Evolutionary conservation across 192 early-diverging fungal genomes (phyloP).

Genomic region (Kappamyces sp.): DNA sequence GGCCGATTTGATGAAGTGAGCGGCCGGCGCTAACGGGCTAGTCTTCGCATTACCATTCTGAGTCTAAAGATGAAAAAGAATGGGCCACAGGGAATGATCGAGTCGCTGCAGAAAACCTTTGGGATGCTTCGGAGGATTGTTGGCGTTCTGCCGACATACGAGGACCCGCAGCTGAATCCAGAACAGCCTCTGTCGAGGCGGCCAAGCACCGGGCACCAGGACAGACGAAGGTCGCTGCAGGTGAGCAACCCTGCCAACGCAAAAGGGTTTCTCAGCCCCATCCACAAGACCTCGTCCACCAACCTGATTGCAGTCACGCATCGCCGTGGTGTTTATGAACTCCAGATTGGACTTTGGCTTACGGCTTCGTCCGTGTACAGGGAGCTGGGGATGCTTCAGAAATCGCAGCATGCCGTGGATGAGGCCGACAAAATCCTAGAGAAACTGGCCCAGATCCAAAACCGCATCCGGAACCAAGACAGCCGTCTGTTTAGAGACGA

Average conservation of each 20-base stretch:
- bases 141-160: slow-evolving; percentile 15
- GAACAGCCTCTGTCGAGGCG: slow-evolving; percentile 8
- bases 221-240: too few species aligned
- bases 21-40: background rate
- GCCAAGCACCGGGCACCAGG: too few species aligned
- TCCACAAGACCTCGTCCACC: slow-evolving; percentile 12
- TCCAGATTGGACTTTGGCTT: slow-evolving; percentile 44
- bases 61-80: slow-evolving; percentile 26
- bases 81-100: slow-evolving; percentile 32
- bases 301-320: slow-evolving; percentile 20
- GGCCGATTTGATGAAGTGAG: slow-evolving; percentile 41
- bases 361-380: slow-evolving; percentile 37
- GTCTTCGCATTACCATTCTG: slow-evolving; percentile 32
- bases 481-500: slow-evolving; percentile 17
- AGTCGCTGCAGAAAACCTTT: slow-evolving; percentile 32
- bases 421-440: slow-evolving; percentile 44
- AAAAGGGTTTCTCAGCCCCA: background rate
- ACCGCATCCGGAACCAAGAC: slow-evolving; percentile 7
- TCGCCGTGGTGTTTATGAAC: slow-evolving; percentile 35
- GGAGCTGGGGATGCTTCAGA: slow-evolving; percentile 25
- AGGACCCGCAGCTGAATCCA: slow-evolving; percentile 17
- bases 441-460: slow-evolving; percentile 25
- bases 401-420: slow-evolving; percentile 29
- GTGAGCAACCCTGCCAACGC: too few species aligned
- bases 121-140: slow-evolving; percentile 19